phyloP scores from a whole-genome alignment of 768 basidiomycete genomes.

The Podaxis sp. region DNA sequence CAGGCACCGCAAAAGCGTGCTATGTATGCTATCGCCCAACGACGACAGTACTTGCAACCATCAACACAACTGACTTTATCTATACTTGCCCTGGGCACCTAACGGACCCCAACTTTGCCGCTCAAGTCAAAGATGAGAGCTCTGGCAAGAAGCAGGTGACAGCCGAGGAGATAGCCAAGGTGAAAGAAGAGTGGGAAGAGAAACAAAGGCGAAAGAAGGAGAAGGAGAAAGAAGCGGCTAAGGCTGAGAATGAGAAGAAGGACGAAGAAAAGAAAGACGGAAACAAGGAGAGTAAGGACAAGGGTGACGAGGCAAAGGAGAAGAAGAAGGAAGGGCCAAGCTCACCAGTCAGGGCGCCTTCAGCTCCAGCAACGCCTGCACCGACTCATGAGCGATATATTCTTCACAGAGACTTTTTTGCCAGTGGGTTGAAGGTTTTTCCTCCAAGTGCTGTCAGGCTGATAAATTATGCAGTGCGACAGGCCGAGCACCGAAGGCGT shows the following conservation, averaged over 20 bases:
- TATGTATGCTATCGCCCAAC: conserved; percentile 81
- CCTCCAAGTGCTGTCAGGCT: neutral
- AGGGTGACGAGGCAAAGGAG: conserved; percentile 29
- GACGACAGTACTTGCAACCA: conserved; percentile 79
- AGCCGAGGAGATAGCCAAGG: conserved; percentile 73
- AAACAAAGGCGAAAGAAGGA: conserved; percentile 61
- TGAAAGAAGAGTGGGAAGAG: conserved; percentile 80
- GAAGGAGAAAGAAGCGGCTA: conserved; percentile 47
- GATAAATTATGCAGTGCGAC: conserved; percentile 52
- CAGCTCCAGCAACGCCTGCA: conserved; percentile 32
- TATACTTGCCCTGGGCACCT: conserved; percentile 86
- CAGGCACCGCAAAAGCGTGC: conserved; percentile 76
- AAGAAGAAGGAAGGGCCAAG: conserved; percentile 27
- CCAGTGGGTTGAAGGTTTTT: conserved; percentile 34
- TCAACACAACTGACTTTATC: conserved; percentile 80
- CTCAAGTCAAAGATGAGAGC: conserved; percentile 37
- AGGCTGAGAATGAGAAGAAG: conserved; percentile 37
- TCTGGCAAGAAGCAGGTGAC: conserved; percentile 40
- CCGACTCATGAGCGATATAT: conserved; percentile 71
- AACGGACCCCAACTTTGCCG: conserved; percentile 74
- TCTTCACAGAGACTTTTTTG: conserved; percentile 82
- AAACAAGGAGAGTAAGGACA: conserved; percentile 29
- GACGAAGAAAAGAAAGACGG: conserved; percentile 37
- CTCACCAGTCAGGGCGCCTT: conserved; percentile 23
- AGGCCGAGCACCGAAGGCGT: conserved; percentile 68